phyloP scores from a whole-genome alignment of 257 asterid species.

The Leonotis leonurus region DNA sequence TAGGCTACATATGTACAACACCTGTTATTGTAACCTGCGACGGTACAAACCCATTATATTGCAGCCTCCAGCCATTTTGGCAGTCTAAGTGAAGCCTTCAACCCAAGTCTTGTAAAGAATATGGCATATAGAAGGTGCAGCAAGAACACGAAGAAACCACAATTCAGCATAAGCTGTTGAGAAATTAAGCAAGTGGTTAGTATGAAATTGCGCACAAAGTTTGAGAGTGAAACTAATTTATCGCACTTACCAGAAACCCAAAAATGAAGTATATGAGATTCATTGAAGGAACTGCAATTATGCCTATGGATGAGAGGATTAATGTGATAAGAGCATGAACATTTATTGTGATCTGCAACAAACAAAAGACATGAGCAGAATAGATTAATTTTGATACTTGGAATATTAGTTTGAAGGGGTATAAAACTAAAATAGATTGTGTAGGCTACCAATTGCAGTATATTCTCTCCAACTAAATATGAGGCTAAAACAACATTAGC shows the following conservation, averaged over 20 bases:
- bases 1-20: slow-evolving; percentile 4
- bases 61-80: slow-evolving; percentile 83
- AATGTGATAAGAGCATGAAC: slow-evolving; percentile 71
- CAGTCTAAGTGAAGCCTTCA: slow-evolving; percentile 60
- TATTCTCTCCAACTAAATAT: slow-evolving; percentile 83
- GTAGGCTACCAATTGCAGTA: slow-evolving; percentile 66
- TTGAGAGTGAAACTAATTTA: background rate
- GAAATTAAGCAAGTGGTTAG: background rate
- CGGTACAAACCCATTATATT: slow-evolving; percentile 18
- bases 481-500: slow-evolving; percentile 77
- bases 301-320: slow-evolving; percentile 56
- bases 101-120: slow-evolving; percentile 70
- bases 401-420: background rate
- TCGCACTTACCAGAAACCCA: slow-evolving; percentile 60
- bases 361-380: background rate
- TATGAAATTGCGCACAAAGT: background rate
- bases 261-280: slow-evolving; percentile 58
- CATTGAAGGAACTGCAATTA: slow-evolving; percentile 74
- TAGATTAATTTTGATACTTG: background rate
- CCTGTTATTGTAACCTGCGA: background rate
- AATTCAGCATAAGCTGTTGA: slow-evolving; percentile 80
- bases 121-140: slow-evolving; percentile 83
- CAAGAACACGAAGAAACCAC: slow-evolving; percentile 60
- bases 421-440: background rate
- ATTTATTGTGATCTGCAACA: slow-evolving; percentile 67